Evolutionary conservation across 1,284 basidiomycete species (phyloP).

Genomic region (Coriolopsis trogii): DNA sequence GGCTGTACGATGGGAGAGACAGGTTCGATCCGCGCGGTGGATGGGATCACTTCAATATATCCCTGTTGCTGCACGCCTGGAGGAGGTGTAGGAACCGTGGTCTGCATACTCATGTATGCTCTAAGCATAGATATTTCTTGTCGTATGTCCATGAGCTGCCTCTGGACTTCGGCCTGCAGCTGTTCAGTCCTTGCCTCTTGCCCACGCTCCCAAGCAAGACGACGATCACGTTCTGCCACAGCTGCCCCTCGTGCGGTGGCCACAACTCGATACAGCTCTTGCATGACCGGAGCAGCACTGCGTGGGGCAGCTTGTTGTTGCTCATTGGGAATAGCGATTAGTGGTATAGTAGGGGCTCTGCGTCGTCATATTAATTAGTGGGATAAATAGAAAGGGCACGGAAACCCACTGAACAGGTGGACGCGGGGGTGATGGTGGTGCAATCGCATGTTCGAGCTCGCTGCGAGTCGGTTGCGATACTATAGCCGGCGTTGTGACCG

Average conservation of each 20-base stretch:
- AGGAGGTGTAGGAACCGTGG: slow-evolving; percentile 11
- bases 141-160: slow-evolving; percentile 56
- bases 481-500: background rate
- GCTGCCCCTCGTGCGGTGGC: slow-evolving; percentile 56
- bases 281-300: slow-evolving; percentile 47
- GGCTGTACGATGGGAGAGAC: slow-evolving; percentile 3
- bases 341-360: background rate
- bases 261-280: slow-evolving; percentile 56
- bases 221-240: slow-evolving; percentile 57
- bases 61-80: background rate
- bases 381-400: too few relatives aligned
- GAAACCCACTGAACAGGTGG: too few relatives aligned
- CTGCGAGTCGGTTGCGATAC: too few relatives aligned
- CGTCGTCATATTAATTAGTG: too few relatives aligned
- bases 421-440: too few relatives aligned
- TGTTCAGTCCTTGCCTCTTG: slow-evolving; percentile 61
- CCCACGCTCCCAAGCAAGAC: slow-evolving; percentile 67
- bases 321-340: slow-evolving; percentile 4
- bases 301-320: slow-evolving; percentile 32
- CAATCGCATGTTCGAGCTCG: too few relatives aligned
- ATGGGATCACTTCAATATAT: slow-evolving; percentile 5
- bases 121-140: slow-evolving; percentile 58
- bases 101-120: slow-evolving; percentile 39
- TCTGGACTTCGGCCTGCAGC: slow-evolving; percentile 61
- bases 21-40: slow-evolving; percentile 14